Base-by-base conservation (phyloP, 2,329 filamentous ascomycete genomes). In the Alternaria conjuncta region DNA sequence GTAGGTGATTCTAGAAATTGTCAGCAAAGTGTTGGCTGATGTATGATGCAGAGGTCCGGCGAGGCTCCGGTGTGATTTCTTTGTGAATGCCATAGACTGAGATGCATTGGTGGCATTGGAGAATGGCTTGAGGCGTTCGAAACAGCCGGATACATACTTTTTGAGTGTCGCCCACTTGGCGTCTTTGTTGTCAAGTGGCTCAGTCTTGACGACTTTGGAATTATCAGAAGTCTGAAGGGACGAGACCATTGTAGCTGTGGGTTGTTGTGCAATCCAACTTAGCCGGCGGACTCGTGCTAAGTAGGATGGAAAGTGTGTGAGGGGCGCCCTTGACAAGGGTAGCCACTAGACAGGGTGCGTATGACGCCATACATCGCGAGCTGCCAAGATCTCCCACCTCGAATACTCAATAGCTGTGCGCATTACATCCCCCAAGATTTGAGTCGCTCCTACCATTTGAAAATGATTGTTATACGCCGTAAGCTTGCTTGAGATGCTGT, bases 1-100 rank as follows among this genome's bases (percentile, higher is more conserved):
- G 77, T 93, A 94, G 32, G 79, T 81, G n/a, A 72, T 80, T 56
- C 80, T 81, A 43, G 6, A 10, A 36, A 23, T 12, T n/a, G 28
- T 6, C 10, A 47, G 60, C 68, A 53, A 65, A 53, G 9, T 63
- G 36, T 41, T 18, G 36, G 9, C 36, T 41, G 2, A 18, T 41
- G n/a, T 1, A 0, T 36, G 53, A 18, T 6, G 18, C 28, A 41
- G 15, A 25, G 10, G 5, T 18, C 36, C 36, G 36, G n/a, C n/a
- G 36, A 41, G 13, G 20, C 49, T 1, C 20, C 11, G 28, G 21
- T 3, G 28, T 20, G 13, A 41, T 21, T 6, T 13, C 5, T 3
- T 25, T 53, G 21, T 53, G 30, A 41, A 4, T 41, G n/a, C 36
- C 15, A 18, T 41, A 41, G 36, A 41, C 15, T 36, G 30, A 5